Percentiles rank a stretch among this genome's conserved stretches.
These are phyloP conservation scores for Phytophthora sp. DNA, from an alignment of 352 stramenopile genomes.

Conservation along the genomic window DNA sequence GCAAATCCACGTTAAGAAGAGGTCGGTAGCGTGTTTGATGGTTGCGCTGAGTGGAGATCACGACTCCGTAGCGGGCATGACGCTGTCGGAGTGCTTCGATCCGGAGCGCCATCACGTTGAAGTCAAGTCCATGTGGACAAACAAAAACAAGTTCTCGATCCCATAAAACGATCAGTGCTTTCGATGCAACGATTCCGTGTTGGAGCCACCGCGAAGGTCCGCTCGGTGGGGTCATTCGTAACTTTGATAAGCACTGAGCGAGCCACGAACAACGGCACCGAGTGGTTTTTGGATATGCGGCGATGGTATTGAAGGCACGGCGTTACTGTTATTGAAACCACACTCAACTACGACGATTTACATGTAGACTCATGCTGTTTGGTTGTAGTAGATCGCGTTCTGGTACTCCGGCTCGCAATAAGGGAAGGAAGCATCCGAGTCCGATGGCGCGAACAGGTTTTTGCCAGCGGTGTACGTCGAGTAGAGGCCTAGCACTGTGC, in stretches of 20 bases:
- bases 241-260: background rate
- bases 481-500: constrained; percentile 40
- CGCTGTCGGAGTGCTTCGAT: constrained; percentile 1
- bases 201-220: background rate
- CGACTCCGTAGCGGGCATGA: too few relatives aligned
- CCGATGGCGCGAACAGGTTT: constrained; percentile 41
- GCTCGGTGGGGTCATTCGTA: background rate
- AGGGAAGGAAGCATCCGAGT: constrained; percentile 24
- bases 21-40: too few relatives aligned
- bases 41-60: too few relatives aligned
- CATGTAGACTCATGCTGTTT: constrained; percentile 22
- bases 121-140: background rate
- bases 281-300: too few relatives aligned
- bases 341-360: too few relatives aligned
- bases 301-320: too few relatives aligned
- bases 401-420: constrained; percentile 38
- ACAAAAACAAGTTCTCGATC: background rate
- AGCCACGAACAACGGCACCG: too few relatives aligned
- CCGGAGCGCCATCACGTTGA: constrained; percentile 5
- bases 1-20: too few relatives aligned
- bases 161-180: background rate
- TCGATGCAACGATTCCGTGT: constrained; percentile 2
- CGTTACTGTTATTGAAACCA: background rate
- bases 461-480: constrained; percentile 43
- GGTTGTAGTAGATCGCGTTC: constrained; percentile 44